Base-by-base conservation (phyloP, 805 yeast genomes). In the Wickerhamomyces queroliae region DNA sequence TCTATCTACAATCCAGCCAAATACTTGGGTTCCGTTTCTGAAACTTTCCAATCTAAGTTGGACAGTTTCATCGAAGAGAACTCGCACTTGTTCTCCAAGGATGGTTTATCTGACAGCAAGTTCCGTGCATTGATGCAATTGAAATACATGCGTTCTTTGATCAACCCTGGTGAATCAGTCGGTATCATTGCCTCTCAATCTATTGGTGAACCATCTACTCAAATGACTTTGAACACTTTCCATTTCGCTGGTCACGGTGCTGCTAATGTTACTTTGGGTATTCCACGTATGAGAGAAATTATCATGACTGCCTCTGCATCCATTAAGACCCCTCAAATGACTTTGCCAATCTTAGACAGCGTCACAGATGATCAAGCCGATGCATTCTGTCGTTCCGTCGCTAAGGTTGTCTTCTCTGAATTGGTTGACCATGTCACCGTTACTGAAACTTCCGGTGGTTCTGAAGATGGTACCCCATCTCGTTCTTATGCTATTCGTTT, bases 231-330 rank as follows among this genome's bases (percentile, higher is more conserved):
- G 56, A 87, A 87, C 63, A 87, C 96, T 35, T 87, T 87, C 87
- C 96, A 93, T 72, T 93, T 93, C 59, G 99, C 99, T 54, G 99
- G 99, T 63, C 99, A 95, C 69, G 99, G 99, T 79, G 99, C 99
- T 42, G 99, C 99, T 34, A 93, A 93, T 66, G 99, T 93, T 48
- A 93, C 99, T 0, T 74, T 93, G 56, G 99, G 99, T 84, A 93
- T 93, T 60, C 99, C 99, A 31, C 96, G 99, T 78, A 81, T 93
- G 87, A 84, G 99, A 78, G 99, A 93, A 76, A 93, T 93, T 64
- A 89, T 93, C 61, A 93, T 93, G 99, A 95, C 99, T 11, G 99
- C 99, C 17, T 87, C 96, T 43, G 80, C 96, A 18, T 67, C 84
- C 35, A 93, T 93, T 58, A 87, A 88, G 70, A 93, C 99, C n/a